phyloP scores from a whole-genome alignment of 2,329 filamentous ascomycete species.

The Penicillium sp. region DNA sequence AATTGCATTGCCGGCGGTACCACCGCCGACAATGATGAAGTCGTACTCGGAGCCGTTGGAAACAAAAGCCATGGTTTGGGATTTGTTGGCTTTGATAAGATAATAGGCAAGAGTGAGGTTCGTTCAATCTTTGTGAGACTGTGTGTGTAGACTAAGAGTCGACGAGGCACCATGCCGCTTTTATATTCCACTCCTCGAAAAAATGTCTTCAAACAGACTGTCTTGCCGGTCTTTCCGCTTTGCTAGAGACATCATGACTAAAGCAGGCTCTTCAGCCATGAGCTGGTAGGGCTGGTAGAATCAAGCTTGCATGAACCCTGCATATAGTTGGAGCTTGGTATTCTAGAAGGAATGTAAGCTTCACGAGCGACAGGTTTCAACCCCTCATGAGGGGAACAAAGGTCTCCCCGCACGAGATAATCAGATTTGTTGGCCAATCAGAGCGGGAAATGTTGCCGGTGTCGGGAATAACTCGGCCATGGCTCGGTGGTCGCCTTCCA shows the following conservation, averaged over 20 bases:
- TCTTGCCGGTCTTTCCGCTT: background rate
- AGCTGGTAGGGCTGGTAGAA: background rate
- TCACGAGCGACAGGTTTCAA: background rate
- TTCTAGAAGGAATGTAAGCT: background rate
- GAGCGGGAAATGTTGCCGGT: background rate
- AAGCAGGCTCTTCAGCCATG: background rate
- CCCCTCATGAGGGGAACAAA: slow-evolving; percentile 9
- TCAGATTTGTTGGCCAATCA: background rate
- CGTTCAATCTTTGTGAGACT: background rate
- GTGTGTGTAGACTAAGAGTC: background rate
- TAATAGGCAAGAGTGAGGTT: background rate
- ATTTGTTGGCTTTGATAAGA: background rate
- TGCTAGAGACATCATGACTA: background rate
- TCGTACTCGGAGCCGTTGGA: slow-evolving; percentile 13
- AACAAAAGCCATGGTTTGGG: slow-evolving; percentile 2
- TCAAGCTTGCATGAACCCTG: background rate
- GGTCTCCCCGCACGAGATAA: background rate
- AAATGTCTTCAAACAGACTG: background rate
- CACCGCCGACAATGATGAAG: slow-evolving; percentile 28
- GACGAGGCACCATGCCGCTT: background rate
- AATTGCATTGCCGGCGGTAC: slow-evolving; percentile 43
- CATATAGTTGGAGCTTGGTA: background rate
- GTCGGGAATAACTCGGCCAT: background rate
- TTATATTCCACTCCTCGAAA: background rate
- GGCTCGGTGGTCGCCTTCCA: background rate